phyloP scores from a whole-genome alignment of 164 flowering plant genomes.

The Echeveria elegans region DNA sequence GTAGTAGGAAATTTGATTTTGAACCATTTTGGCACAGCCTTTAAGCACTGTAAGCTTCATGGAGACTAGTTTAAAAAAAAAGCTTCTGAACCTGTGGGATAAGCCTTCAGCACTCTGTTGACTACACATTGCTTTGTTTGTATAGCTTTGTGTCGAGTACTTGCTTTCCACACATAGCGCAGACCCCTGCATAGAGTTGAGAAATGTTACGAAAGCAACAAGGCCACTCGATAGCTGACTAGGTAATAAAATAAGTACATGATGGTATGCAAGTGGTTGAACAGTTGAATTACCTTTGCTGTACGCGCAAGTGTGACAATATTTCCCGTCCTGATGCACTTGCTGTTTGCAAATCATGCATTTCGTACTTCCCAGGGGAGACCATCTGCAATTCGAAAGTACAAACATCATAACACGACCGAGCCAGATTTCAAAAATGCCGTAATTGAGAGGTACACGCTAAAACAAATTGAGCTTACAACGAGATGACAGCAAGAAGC shows the following conservation, averaged over 20 bases:
- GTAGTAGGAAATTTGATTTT: too few species aligned
- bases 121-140: conserved; percentile 12
- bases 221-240: too few species aligned
- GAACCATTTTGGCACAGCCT: too few species aligned
- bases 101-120: background rate
- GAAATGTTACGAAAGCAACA: too few species aligned
- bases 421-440: too few species aligned
- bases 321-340: conserved; percentile 87
- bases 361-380: conserved; percentile 83
- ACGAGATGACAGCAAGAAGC: too few species aligned
- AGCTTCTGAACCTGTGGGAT: background rate
- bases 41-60: too few species aligned
- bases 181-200: conserved; percentile 7
- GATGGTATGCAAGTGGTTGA: too few species aligned
- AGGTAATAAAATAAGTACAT: too few species aligned
- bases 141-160: conserved; percentile 12
- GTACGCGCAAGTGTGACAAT: conserved; percentile 97
- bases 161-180: conserved; percentile 13
- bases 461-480: too few species aligned
- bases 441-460: too few species aligned
- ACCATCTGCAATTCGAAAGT: conserved; percentile 52
- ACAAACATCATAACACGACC: background rate
- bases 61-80: too few species aligned
- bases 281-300: conserved; percentile 86
- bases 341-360: conserved; percentile 99